Base-by-base conservation (phyloP, 371 early-diverging fungal genomes). In the Smittium mucronatum region DNA sequence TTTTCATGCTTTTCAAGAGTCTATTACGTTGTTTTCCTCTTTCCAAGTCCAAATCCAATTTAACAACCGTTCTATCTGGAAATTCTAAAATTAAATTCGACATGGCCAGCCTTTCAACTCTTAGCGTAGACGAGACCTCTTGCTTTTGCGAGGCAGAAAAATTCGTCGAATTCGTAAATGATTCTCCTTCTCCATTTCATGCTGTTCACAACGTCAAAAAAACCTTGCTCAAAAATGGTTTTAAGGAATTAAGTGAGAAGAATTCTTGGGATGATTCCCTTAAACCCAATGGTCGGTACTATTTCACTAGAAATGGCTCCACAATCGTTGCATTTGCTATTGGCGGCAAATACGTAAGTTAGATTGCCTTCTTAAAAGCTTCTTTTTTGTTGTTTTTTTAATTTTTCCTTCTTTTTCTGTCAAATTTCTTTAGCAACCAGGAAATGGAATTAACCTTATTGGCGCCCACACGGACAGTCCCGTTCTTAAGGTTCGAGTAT, bases 391-490 rank as follows among this genome's bases (percentile, higher is more conserved):
- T 47, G 8, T 25, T 25, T 15, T 15, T 25, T 47, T 25, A 8
- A 25, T 15, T 16, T 60, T 36, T 26, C 67, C 31, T 34, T 34
- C 5, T 71, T 34, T 16, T 47, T 35, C 26, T 34, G 17, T 61
- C 57, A 31, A 34, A 36, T 28, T 15, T 63, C 25, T 70, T 65
- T 83, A 92, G 81, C 80, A 82, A 57, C 84, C 88, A 63, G 91
- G 94, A 11, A 88, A 91, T 69, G 93, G 94, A 0, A 84, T 95
- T 71, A 84, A 89, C 30, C 89, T 95, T 36, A 83, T 96, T 16
- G 99, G 90, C 32, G 95, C 99, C 2, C 99, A 98, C 74, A 94
- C 94, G 28, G 99, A 98, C 78, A 91, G 92, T 21, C 99, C 99
- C 32, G 96, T 96, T 78, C 80, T 97, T 67, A 97, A 97, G 86